These are phyloP conservation scores for Cryptosporidium meleagridis DNA, from an alignment of 169 alveolate species.

Conservation along the genomic window DNA sequence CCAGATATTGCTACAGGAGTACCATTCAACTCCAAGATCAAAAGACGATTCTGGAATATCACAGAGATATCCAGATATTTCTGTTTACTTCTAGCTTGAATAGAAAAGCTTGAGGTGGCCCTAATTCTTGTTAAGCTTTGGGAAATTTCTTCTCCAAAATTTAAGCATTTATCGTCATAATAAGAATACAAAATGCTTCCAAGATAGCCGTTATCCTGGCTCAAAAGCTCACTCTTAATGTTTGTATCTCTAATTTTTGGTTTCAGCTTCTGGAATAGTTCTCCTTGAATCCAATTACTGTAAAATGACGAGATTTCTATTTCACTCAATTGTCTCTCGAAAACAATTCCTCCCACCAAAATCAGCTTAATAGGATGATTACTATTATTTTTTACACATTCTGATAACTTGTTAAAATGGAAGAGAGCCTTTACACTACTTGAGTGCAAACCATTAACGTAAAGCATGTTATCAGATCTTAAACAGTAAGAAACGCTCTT, in stretches of 20 bases:
- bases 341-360: conserved; percentile 51
- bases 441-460: conserved; percentile 45
- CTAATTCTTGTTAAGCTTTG: conserved; percentile 49
- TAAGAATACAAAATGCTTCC: conserved; percentile 60
- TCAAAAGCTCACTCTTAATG: not conserved
- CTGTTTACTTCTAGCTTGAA: not conserved
- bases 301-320: conserved; percentile 15
- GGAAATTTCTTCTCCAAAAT: conserved; percentile 33
- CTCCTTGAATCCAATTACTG: conserved; percentile 10
- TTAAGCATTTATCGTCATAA: conserved; percentile 60
- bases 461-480: conserved; percentile 9
- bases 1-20: conserved; percentile 41
- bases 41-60: conserved; percentile 38
- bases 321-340: conserved; percentile 13
- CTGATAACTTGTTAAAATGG: not conserved
- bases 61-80: not conserved
- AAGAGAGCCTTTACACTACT: conserved; percentile 20
- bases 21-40: conserved; percentile 20
- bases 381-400: not conserved
- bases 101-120: not conserved
- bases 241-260: not conserved
- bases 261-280: conserved; percentile 11
- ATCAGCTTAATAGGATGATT: not conserved
- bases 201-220: not conserved
- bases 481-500: not conserved